These are phyloP conservation scores for Podospora comata DNA, from an alignment of 495 filamentous ascomycete genomes.

Conservation along the genomic window DNA sequence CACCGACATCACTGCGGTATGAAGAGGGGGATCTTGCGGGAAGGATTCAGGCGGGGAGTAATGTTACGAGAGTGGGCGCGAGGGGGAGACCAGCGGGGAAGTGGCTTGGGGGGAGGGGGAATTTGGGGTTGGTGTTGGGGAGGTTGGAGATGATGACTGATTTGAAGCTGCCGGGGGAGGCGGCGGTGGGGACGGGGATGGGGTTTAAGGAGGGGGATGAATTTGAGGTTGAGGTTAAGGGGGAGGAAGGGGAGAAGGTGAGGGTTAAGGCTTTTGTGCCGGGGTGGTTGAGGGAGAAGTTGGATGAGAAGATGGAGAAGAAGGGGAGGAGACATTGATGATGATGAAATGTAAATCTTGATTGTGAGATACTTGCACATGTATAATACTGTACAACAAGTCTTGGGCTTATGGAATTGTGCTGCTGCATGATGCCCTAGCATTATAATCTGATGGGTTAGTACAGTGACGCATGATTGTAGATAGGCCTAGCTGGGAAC, in stretches of 20 bases:
- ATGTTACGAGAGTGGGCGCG: constrained; percentile 42
- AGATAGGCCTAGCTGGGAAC: too few species aligned
- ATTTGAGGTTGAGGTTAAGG: constrained; percentile 39
- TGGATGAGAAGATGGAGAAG: constrained; percentile 10
- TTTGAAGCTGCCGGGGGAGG: constrained; percentile 61
- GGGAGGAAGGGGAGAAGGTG: constrained; percentile 48
- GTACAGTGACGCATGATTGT: too few species aligned
- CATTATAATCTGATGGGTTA: too few species aligned
- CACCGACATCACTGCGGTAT: not conserved
- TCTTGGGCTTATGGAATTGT: too few species aligned
- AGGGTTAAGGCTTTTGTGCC: constrained; percentile 85
- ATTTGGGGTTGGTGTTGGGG: constrained; percentile 84
- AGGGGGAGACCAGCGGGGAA: constrained; percentile 72
- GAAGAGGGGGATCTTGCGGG: constrained; percentile 10
- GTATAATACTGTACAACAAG: too few species aligned
- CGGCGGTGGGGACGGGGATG: constrained; percentile 46
- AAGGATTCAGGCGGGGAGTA: constrained; percentile 37
- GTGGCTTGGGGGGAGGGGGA: constrained; percentile 70
- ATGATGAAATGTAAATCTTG: too few species aligned
- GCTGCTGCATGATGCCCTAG: too few species aligned
- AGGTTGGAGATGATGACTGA: constrained; percentile 87
- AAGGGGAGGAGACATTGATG: not conserved
- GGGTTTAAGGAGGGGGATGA: constrained; percentile 42
- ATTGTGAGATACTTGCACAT: too few species aligned
- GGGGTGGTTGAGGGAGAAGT: constrained; percentile 59